These are phyloP conservation scores for Erythrobasidium hasegawianum DNA, from an alignment of 1,284 basidiomycete species.

Conservation along the genomic window DNA sequence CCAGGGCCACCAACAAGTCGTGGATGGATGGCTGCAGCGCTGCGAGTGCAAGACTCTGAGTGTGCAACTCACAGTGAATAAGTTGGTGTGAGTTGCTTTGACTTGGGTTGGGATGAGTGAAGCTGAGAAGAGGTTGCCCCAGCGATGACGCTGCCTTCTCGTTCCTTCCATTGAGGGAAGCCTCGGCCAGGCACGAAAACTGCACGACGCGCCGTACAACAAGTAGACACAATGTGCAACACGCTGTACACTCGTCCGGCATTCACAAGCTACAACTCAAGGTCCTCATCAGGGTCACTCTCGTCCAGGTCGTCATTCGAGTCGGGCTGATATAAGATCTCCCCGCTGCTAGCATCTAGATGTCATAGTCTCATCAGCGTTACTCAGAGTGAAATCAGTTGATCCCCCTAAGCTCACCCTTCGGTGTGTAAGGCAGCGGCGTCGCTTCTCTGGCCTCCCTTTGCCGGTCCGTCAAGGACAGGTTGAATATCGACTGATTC, in stretches of 20 bases:
- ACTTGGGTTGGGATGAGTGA: too few species aligned
- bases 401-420: too few species aligned
- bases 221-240: too few species aligned
- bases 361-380: too few species aligned
- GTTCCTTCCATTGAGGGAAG: neutral
- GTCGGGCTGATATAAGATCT: conserved; percentile 72
- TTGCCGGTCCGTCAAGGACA: conserved; percentile 77
- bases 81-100: too few species aligned
- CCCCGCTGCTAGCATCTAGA: conserved; percentile 46
- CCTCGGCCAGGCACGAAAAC: neutral
- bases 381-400: too few species aligned
- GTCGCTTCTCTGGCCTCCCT: conserved; percentile 71
- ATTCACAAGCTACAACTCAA: conserved; percentile 64
- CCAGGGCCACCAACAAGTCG: too few species aligned
- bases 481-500: conserved; percentile 66
- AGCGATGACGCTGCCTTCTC: conserved; percentile 1
- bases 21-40: too few species aligned
- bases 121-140: neutral
- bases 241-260: too few species aligned
- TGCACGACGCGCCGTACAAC: neutral
- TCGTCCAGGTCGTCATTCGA: conserved; percentile 84
- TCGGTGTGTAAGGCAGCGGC: conserved; percentile 78
- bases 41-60: too few species aligned
- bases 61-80: too few species aligned
- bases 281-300: conserved; percentile 82